Evolutionary conservation across 805 yeast species (phyloP).

Genomic region (Ogataea trehalophila): DNA sequence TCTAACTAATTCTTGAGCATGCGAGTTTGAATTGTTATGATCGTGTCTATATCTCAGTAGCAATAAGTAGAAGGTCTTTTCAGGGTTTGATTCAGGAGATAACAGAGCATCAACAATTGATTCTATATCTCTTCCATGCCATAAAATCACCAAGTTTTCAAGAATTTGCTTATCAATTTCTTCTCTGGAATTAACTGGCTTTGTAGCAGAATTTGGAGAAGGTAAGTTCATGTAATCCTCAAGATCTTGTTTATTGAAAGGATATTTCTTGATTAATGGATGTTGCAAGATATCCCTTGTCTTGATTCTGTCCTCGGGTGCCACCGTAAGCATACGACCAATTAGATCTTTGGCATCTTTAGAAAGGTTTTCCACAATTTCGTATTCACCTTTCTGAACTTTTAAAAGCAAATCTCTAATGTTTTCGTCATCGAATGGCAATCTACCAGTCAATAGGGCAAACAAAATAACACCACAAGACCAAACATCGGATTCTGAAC

Average conservation of each 20-base stretch:
- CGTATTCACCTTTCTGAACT: slow-evolving; percentile 85
- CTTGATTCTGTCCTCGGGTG: slow-evolving; percentile 75
- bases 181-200: slow-evolving; percentile 42
- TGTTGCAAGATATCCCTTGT: slow-evolving; percentile 74
- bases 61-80: slow-evolving; percentile 35
- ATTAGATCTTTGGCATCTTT: slow-evolving; percentile 85
- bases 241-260: slow-evolving; percentile 35
- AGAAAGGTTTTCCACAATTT: slow-evolving; percentile 76
- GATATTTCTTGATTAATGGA: slow-evolving; percentile 77
- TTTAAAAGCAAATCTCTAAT: slow-evolving; percentile 80
- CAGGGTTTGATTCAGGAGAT: slow-evolving; percentile 28
- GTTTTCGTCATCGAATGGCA: slow-evolving; percentile 96
- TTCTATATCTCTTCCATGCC: slow-evolving; percentile 49
- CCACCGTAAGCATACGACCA: slow-evolving; percentile 71
- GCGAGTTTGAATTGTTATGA: slow-evolving; percentile 21
- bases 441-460: slow-evolving; percentile 89
- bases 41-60: slow-evolving; percentile 34
- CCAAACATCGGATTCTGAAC: slow-evolving; percentile 97
- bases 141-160: slow-evolving; percentile 50
- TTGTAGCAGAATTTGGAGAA: slow-evolving; percentile 49
- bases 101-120: slow-evolving; percentile 28
- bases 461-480: slow-evolving; percentile 94
- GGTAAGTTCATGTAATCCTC: slow-evolving; percentile 39
- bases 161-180: slow-evolving; percentile 50
- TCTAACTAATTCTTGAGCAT: slow-evolving; percentile 21